Conservation (phyloP, 129 eudicot species). For the Deinandra increscens region DNA sequence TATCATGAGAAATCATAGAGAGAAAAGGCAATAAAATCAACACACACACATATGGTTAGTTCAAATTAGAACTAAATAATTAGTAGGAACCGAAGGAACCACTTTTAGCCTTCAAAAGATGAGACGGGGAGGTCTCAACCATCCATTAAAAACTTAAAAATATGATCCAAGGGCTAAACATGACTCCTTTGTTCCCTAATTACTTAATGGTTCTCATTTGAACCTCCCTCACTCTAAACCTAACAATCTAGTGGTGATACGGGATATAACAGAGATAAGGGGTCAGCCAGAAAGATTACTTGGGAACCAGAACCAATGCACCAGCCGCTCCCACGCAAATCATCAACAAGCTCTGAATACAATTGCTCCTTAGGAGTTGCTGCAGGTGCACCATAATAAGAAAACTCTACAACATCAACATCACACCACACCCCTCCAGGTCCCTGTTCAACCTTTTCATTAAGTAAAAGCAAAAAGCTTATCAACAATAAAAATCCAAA, state of each 20-base stretch:
- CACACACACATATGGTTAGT: neutral
- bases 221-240: neutral
- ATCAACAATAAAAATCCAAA: neutral
- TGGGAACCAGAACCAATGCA: conserved; percentile 89
- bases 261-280: neutral
- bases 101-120: neutral
- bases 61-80: neutral
- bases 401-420: conserved; percentile 79
- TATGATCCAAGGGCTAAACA: neutral
- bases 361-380: conserved; percentile 75
- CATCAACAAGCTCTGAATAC: conserved; percentile 78
- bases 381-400: conserved; percentile 82
- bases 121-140: neutral
- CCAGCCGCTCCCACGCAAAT: conserved; percentile 77
- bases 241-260: neutral
- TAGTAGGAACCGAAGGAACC: neutral
- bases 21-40: neutral
- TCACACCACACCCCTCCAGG: conserved; percentile 96
- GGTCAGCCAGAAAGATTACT: conserved; percentile 35
- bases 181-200: no score
- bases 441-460: conserved; percentile 46
- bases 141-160: neutral
- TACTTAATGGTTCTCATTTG: no score
- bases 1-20: neutral
- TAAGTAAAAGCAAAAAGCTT: neutral